phyloP scores from a whole-genome alignment of 2,329 filamentous ascomycete species.

The Ascochyta viciae-villosae region DNA sequence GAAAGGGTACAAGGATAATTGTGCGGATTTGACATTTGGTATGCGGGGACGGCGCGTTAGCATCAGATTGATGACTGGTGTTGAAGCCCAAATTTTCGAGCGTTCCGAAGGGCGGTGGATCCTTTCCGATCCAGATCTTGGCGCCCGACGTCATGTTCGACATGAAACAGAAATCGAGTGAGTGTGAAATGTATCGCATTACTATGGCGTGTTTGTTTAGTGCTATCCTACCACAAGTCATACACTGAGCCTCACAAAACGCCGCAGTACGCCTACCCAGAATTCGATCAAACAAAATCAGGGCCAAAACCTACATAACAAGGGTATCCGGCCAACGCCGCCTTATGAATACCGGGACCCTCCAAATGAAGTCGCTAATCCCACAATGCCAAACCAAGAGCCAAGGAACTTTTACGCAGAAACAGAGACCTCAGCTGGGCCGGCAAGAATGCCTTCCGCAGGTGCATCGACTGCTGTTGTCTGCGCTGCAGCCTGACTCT shows the following conservation, averaged over 20 bases:
- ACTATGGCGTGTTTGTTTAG: slow-evolving; percentile 5
- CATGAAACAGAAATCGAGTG: not conserved
- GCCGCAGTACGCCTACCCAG: slow-evolving; percentile 25
- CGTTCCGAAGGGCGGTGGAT: slow-evolving; percentile 27
- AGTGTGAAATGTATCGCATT: slow-evolving; percentile 6
- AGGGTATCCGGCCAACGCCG: slow-evolving; percentile 47
- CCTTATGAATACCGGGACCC: slow-evolving; percentile 26
- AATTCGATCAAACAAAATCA: slow-evolving; percentile 16
- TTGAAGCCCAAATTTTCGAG: slow-evolving; percentile 35
- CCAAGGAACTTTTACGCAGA: slow-evolving; percentile 26
- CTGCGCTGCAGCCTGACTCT: slow-evolving; percentile 28
- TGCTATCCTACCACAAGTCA: slow-evolving; percentile 23
- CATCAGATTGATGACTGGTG: slow-evolving; percentile 42
- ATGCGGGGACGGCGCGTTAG: slow-evolving; percentile 36
- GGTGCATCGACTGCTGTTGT: slow-evolving; percentile 26
- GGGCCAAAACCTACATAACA: slow-evolving; percentile 31
- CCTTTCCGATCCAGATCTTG: slow-evolving; percentile 28
- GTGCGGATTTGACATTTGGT: slow-evolving; percentile 45
- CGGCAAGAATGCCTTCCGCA: slow-evolving; percentile 30
- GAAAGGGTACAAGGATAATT: slow-evolving; percentile 13
- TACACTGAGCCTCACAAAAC: slow-evolving; percentile 20
- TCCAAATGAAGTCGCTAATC: slow-evolving; percentile 20
- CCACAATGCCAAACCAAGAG: slow-evolving; percentile 10
- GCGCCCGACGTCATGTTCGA: slow-evolving; percentile 36
- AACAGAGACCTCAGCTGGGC: slow-evolving; percentile 29